Evolutionary conservation across 768 basidiomycete genomes (phyloP), one percentile per base, ranked within the genome.

Genomic region (Pleurotus pulmonarius): DNA sequence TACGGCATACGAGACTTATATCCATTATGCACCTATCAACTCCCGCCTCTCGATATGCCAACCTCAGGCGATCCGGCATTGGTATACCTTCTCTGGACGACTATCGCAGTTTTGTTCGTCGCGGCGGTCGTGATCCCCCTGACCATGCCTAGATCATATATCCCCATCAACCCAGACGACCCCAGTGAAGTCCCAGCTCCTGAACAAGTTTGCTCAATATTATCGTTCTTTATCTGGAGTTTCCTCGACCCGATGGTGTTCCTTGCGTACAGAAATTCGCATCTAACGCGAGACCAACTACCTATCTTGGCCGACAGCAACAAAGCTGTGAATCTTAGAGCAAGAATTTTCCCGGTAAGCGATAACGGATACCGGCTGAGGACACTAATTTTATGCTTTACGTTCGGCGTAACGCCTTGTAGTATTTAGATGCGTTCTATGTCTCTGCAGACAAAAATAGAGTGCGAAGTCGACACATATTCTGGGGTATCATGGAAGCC

Each of bases 271-370:
- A 70, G 73, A 12, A 61, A 77, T n/a, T 66, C 75, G 4, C 82
- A 81, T 64, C 65, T 86, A 0, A 64, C 80, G 0, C 70, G 74
- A 41, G 83, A 87, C 46, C 65, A 82, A 52, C 67, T 87, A 24
- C 85, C 85, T 12, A 82, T 82, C 2, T 75, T 89, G 70, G 82
- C 84, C 2, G 86, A 89, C 58, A 82, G 81, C 55, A 87, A 89
- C 58, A 54, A 65, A 55, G 68, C 69, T 3, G 49, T 64, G 18
- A 55, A 66, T 49, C 53, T 72, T 9, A 70, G 63, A 38, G 63
- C 54, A 16, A 64, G 51, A 15, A 61, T 60, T 46, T 74, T 69
- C 56, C 59, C 64, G 53, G 69, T 65, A 57, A 56, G 51, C 58
- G 25, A 15, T 44, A 15, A 37, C 29, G 11, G 9, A 34, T 34